Conservation (phyloP, 192 early-diverging fungal species). For the Chytriomyces sp. region DNA sequence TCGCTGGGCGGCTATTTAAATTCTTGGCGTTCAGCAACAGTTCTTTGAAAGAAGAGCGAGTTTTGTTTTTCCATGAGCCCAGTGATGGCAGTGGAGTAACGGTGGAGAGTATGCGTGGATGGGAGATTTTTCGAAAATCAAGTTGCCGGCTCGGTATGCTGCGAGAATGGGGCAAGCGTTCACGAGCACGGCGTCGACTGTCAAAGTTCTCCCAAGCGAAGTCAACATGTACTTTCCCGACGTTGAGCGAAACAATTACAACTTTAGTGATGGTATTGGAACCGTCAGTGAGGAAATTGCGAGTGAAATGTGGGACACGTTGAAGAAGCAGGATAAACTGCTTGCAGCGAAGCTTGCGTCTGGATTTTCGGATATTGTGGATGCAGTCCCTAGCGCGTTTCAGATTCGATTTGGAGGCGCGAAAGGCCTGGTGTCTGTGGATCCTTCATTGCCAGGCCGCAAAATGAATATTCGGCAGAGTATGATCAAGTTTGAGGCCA, state of each 20-base stretch:
- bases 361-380: not conserved
- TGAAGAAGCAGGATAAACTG: conserved; percentile 29
- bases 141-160: conserved; percentile 70
- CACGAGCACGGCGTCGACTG: conserved; percentile 17
- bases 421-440: conserved; percentile 55
- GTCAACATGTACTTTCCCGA: conserved; percentile 61
- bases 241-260: conserved; percentile 59
- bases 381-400: conserved; percentile 60
- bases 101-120: conserved; percentile 71
- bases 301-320: conserved; percentile 23
- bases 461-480: conserved; percentile 60
- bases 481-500: conserved; percentile 63
- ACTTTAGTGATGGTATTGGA: conserved; percentile 80
- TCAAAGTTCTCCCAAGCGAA: not conserved
- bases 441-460: conserved; percentile 37
- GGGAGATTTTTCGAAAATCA: conserved; percentile 71
- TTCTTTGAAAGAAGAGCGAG: conserved; percentile 63
- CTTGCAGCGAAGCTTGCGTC: not conserved
- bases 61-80: conserved; percentile 75
- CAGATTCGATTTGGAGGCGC: conserved; percentile 71
- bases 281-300: conserved; percentile 60
- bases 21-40: conserved; percentile 70
- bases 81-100: conserved; percentile 37
- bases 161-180: conserved; percentile 63
- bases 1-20: conserved; percentile 60